A percentile compares a stretch with the other conserved stretches of the same genome.
Evolutionary conservation across 345 rosid species (phyloP).

Genomic region (Gynandropsis gynandra): DNA sequence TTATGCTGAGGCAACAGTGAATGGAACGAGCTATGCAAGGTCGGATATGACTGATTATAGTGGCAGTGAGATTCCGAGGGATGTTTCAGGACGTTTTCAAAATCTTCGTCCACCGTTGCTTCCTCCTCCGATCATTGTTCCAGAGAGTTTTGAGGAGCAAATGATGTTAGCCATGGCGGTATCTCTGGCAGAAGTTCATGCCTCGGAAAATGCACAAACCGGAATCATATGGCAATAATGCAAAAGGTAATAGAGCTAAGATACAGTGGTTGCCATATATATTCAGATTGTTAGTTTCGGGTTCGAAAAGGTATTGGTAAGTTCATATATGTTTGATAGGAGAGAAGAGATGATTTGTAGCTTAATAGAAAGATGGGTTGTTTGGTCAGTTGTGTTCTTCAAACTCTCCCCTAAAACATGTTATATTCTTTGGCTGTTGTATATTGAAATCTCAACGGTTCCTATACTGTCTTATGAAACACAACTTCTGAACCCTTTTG

Average conservation of each 20-base stretch:
- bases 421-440: too few relatives aligned
- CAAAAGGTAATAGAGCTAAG: constrained; percentile 9
- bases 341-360: too few relatives aligned
- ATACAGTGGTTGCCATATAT: constrained; percentile 2
- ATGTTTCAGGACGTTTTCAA: constrained; percentile 22
- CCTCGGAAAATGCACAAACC: constrained; percentile 39
- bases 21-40: constrained; percentile 53
- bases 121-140: constrained; percentile 42
- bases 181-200: constrained; percentile 82
- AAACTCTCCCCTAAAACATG: too few relatives aligned
- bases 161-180: constrained; percentile 96
- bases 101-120: constrained; percentile 31
- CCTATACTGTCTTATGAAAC: too few relatives aligned
- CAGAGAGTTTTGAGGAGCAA: constrained; percentile 91
- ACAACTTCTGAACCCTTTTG: too few relatives aligned
- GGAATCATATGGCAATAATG: constrained; percentile 57
- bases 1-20: constrained; percentile 29
- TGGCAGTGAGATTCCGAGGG: constrained; percentile 29
- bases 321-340: too few relatives aligned
- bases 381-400: too few relatives aligned
- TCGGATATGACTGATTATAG: constrained; percentile 41
- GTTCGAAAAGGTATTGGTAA: too few relatives aligned
- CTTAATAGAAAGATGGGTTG: too few relatives aligned
- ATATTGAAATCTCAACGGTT: too few relatives aligned
- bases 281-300: not conserved